Base-by-base conservation (phyloP, 2,329 filamentous ascomycete species). In the Scedosporium dehoogii region DNA sequence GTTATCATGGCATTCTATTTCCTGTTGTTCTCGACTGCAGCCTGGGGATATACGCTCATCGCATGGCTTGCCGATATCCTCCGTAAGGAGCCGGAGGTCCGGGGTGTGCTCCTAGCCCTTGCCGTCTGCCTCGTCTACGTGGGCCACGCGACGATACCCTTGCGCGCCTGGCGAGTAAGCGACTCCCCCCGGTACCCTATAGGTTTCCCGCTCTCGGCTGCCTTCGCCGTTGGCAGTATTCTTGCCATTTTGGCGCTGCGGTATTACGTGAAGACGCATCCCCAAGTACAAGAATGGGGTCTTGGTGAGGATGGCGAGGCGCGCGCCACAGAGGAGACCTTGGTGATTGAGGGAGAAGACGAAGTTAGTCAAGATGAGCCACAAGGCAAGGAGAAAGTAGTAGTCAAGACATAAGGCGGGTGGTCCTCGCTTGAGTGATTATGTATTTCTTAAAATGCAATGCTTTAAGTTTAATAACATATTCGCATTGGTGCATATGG, bases 61-160 rank as follows among this genome's bases (percentile, higher is more conserved):
- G 74, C 76, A 4, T 81, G 78, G 78, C 75, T 79, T 10, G 80
- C 80, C 64, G 77, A 80, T 63, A 73, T 78, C 4, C 75, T 76
- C 21, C 72, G 72, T 1, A 70, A 71, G 18, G 79, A 79, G 18
- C 76, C 78, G 1, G 79, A 82, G 68, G 77, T 80, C 18, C 73
- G 79, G 0, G 76, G 79, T 2, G 67, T 82, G 4, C 78, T 81
- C 3, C 75, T 81, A 2, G 79, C 78, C 0, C 73, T 80, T 14
- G 79, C 81, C 68, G 78, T 80, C 66, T 75, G 75, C 0, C 69
- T 72, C 2, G 75, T 73, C 0, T 80, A 79, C 63, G 75, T 74
- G 0, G 76, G 79, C 57, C 73, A 76, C 63, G 74, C 76, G 0
- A 79, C 76, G 73, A 70, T 80, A 5, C 76, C 75, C 3, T 62